Evolutionary conservation across 805 yeast genomes (phyloP), one percentile per base, ranked within the genome.

Genomic region (Candida maesae): DNA sequence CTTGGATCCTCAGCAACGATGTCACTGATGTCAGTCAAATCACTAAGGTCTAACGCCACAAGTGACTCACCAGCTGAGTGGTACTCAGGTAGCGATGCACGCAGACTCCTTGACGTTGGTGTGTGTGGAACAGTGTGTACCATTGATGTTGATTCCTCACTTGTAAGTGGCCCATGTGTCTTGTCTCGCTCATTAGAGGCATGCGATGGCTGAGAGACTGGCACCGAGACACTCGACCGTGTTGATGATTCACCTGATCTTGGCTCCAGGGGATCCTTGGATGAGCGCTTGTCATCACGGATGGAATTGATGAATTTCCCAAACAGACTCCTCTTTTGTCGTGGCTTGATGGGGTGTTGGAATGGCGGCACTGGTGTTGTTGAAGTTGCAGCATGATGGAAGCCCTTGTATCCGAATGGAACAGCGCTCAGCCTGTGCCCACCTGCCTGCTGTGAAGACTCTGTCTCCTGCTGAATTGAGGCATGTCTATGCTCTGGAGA

Each of bases 1-100:
- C 42, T 38, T 18, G 36, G 36, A 1, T 36, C 36, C 9, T 42
- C 50, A 4, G 44, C 36, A 14, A 77, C 63, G 42, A 77, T 76
- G 7, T 78, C 78, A 26, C 67, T 60, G 75, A 77, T 74, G 47
- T 76, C 74, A 36, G 65, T 64, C 26, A 74, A 54, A 46, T 74
- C 71, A 42, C 74, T 65, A 10, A 57, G 39, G 39, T 55, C 42
- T 5, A 57, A 33, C 2, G 58, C 47, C 39, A 76, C 76, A 21
- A 77, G 65, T 18, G 70, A 64, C 34, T 64, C 63, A 6, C 52
- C 49, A 27, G 18, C 36, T 5, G 40, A 37, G 11, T 36, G 31
- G 8, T 14, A 36, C 31, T 46, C 33, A 36, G 47, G 26, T 41
- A 33, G 14, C 33, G 48, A 14, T 4, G 38, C 31, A 17, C 39